Conservation (phyloP, 768 basidiomycete genomes). For the Mycena vulgaris region DNA sequence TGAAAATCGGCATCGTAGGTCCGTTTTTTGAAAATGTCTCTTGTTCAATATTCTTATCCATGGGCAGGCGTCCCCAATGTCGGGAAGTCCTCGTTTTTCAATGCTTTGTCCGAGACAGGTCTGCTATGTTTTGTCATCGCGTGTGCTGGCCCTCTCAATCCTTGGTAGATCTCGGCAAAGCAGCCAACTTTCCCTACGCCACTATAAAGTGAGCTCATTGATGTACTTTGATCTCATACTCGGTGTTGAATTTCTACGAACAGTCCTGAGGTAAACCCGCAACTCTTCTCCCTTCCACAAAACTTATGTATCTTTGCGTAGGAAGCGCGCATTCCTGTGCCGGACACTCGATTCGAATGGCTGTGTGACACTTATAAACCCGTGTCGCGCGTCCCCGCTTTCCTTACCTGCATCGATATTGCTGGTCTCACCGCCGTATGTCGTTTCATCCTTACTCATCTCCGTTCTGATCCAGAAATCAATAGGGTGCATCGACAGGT, state of each 20-base stretch:
- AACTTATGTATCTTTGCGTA: conserved; percentile 38
- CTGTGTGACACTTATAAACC: conserved; percentile 94
- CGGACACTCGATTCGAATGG: conserved; percentile 96
- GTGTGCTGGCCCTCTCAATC: conserved; percentile 12
- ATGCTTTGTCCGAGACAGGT: conserved; percentile 94
- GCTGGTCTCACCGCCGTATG: conserved; percentile 95
- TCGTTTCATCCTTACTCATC: conserved; percentile 26
- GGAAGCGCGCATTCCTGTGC: conserved; percentile 96
- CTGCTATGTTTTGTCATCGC: conserved; percentile 38
- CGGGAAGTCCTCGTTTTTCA: conserved; percentile 99
- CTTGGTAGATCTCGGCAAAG: conserved; percentile 85
- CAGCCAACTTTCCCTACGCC: conserved; percentile 98
- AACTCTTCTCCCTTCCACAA: neutral
- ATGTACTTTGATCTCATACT: conserved; percentile 25
- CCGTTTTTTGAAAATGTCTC: conserved; percentile 55
- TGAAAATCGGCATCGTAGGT: conserved; percentile 99
- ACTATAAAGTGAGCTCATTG: conserved; percentile 73
- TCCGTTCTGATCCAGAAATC: conserved; percentile 18
- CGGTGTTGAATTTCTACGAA: conserved; percentile 16
- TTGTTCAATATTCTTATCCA: conserved; percentile 35
- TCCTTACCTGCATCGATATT: conserved; percentile 98
- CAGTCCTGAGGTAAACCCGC: conserved; percentile 69
- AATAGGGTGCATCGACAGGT: conserved; percentile 94
- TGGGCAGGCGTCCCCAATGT: conserved; percentile 91
- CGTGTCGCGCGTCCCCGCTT: conserved; percentile 88